phyloP scores from a whole-genome alignment of 1,139 yeast species.

The Yamadazyma songkhlaensis region DNA sequence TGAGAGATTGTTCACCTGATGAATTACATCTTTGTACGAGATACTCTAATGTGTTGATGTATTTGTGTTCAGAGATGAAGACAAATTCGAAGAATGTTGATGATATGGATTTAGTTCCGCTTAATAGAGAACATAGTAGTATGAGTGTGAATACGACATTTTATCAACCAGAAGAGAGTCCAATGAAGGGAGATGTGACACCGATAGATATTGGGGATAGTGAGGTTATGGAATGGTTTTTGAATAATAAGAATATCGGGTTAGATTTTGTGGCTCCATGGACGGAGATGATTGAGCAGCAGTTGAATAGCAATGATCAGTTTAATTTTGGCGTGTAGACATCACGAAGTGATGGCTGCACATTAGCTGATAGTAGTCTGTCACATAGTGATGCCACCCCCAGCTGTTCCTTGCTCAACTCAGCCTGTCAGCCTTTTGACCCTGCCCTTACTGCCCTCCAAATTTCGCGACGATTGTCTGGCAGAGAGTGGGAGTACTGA shows the following conservation, averaged over 20 bases:
- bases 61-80: constrained; percentile 74
- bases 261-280: constrained; percentile 86
- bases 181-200: too few species aligned
- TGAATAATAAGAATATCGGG: constrained; percentile 64
- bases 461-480: too few species aligned
- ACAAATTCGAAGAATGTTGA: constrained; percentile 25
- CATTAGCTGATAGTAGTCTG: too few species aligned
- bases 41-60: constrained; percentile 78
- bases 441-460: too few species aligned
- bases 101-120: constrained; percentile 3
- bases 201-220: constrained; percentile 49
- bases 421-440: too few species aligned
- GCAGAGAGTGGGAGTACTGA: too few species aligned
- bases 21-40: constrained; percentile 80
- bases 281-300: constrained; percentile 81
- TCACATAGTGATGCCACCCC: too few species aligned
- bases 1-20: constrained; percentile 86
- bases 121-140: background rate
- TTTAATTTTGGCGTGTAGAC: constrained; percentile 35
- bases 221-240: constrained; percentile 71
- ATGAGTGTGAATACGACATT: constrained; percentile 2
- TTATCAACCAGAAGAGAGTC: background rate
- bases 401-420: too few species aligned
- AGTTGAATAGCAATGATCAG: constrained; percentile 36
- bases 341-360: too few species aligned